phyloP scores from a whole-genome alignment of 2,329 filamentous ascomycete species.

The Ophiostoma piceae region DNA sequence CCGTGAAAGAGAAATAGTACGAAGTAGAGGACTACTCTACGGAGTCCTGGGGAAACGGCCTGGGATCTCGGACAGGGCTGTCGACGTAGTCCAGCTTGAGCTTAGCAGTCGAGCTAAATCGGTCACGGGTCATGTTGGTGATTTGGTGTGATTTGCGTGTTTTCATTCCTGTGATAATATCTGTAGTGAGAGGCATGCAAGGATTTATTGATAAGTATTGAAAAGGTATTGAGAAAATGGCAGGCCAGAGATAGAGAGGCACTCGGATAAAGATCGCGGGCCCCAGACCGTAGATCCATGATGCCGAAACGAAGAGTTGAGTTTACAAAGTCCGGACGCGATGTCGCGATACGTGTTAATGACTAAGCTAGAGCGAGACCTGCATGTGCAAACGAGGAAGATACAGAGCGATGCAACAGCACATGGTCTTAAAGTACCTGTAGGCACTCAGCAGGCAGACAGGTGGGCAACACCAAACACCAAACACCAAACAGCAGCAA shows the following conservation, averaged over 20 bases:
- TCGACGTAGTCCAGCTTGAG: neutral
- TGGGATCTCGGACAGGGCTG: neutral
- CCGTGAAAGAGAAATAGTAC: neutral
- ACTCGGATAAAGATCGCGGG: too few relatives aligned
- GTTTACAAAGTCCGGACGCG: neutral
- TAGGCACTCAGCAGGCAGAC: neutral
- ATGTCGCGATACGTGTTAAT: neutral
- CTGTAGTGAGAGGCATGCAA: neutral
- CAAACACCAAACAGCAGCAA: neutral
- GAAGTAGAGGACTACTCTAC: too few relatives aligned
- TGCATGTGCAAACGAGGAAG: neutral
- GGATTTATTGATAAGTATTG: too few relatives aligned
- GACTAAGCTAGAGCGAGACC: slow-evolving; percentile 5
- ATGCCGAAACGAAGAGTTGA: neutral
- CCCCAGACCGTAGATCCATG: neutral
- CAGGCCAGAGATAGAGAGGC: neutral
- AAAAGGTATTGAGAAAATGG: neutral
- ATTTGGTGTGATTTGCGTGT: neutral
- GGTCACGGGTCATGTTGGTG: neutral
- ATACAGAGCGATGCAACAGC: neutral
- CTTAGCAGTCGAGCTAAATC: neutral
- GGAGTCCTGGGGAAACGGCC: neutral
- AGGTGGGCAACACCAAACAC: neutral
- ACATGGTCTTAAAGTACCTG: neutral
- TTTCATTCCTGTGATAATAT: neutral